These are phyloP conservation scores for Rhododendron ferrugineum DNA, from an alignment of 148 eudicot genomes.

Conservation along the genomic window DNA sequence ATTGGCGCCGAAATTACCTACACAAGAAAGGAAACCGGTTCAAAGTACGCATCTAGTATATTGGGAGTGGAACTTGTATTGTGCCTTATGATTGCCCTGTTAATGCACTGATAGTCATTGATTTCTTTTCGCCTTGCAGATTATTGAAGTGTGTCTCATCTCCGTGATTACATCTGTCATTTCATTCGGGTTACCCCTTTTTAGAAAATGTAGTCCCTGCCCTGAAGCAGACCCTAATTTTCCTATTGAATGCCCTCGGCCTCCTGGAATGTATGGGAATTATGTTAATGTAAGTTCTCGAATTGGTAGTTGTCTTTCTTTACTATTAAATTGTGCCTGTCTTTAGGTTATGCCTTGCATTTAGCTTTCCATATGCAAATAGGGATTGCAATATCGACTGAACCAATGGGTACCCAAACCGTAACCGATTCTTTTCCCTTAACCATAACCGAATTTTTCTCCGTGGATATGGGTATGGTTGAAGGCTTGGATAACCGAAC, in stretches of 20 bases:
- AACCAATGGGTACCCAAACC: too few species aligned
- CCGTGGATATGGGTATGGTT: too few species aligned
- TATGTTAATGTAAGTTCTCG: slow-evolving; percentile 78
- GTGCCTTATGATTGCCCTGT: not conserved
- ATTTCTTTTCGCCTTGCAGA: slow-evolving; percentile 35
- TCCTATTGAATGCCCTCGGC: slow-evolving; percentile 80
- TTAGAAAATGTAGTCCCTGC: slow-evolving; percentile 87
- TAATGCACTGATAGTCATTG: slow-evolving; percentile 9
- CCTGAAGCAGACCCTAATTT: slow-evolving; percentile 64
- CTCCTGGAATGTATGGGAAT: slow-evolving; percentile 97
- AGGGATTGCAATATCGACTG: too few species aligned
- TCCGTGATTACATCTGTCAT: slow-evolving; percentile 81
- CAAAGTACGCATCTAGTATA: slow-evolving; percentile 47
- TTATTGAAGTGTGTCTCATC: slow-evolving; percentile 86
- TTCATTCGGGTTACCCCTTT: slow-evolving; percentile 92
- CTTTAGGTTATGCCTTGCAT: not conserved
- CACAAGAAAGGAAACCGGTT: slow-evolving; percentile 88
- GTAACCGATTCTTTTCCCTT: too few species aligned
- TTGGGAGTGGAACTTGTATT: not conserved
- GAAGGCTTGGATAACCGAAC: too few species aligned
- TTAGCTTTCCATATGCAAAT: not conserved
- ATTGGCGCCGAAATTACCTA: slow-evolving; percentile 88
- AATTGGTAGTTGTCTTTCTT: not conserved
- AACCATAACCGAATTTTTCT: too few species aligned
- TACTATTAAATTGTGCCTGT: not conserved